Evolutionary conservation across 1,284 basidiomycete genomes (phyloP).

Genomic region (Sanghuangporus sanghuang): DNA sequence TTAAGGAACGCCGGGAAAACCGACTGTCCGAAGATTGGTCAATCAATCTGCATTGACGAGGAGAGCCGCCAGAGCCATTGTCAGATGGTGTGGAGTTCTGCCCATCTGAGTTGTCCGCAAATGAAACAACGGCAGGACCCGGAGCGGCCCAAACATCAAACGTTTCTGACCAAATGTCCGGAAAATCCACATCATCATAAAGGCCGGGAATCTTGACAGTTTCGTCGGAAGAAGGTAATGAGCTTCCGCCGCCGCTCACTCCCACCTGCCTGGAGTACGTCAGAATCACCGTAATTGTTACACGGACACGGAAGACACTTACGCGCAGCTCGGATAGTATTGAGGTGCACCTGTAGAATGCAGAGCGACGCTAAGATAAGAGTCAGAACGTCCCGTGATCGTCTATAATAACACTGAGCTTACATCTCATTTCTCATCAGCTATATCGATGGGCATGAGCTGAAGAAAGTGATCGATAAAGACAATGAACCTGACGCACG

Average conservation of each 20-base stretch:
- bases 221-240: conserved; percentile 24
- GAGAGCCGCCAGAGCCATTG: background rate
- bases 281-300: background rate
- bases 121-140: conserved; percentile 13
- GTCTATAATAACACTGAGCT: conserved; percentile 13
- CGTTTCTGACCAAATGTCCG: conserved; percentile 11
- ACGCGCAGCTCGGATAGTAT: conserved; percentile 30
- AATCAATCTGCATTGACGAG: background rate
- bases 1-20: conserved; percentile 2
- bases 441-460: conserved; percentile 19
- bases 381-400: conserved; percentile 3
- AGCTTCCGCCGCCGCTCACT: conserved; percentile 30
- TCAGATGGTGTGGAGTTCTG: background rate
- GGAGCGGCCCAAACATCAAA: conserved; percentile 8
- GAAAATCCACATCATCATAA: conserved; percentile 13
- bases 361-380: conserved; percentile 25
- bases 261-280: conserved; percentile 29
- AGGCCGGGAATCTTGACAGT: conserved; percentile 15
- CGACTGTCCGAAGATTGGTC: background rate
- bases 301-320: conserved; percentile 12
- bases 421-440: conserved; percentile 33
- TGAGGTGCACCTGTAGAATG: conserved; percentile 27
- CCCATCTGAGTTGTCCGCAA: conserved; percentile 7
- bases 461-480: background rate
- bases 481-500: conserved; percentile 21